phyloP scores from a whole-genome alignment of 306 rosid genomes.

The Datisca glomerata region DNA sequence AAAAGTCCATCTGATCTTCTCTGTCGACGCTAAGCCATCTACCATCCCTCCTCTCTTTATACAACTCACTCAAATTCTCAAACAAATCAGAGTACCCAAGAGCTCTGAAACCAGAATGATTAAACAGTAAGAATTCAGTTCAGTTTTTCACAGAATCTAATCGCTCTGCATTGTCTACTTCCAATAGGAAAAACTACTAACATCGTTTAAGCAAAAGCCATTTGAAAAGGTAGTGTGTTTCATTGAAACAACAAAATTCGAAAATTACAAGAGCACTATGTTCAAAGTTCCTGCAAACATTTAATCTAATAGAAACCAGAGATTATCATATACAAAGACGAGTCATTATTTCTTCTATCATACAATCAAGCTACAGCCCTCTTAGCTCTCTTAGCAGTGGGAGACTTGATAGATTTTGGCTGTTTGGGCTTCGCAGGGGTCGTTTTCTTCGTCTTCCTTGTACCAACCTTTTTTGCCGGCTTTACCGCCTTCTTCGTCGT shows the following conservation, averaged over 20 bases:
- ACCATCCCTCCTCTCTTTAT: too few species aligned
- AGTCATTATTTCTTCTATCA: background rate
- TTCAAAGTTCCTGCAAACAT: background rate
- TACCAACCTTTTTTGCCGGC: slow-evolving; percentile 18
- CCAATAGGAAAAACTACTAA: too few species aligned
- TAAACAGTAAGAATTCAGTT: too few species aligned
- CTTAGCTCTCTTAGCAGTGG: slow-evolving; percentile 44
- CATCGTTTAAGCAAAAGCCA: too few species aligned
- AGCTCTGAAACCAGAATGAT: too few species aligned
- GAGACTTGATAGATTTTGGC: slow-evolving; percentile 54
- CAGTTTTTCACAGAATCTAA: too few species aligned
- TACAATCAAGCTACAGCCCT: slow-evolving; percentile 22
- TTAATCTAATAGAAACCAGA: background rate
- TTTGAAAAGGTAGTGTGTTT: too few species aligned
- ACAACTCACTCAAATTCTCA: too few species aligned
- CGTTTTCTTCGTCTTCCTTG: slow-evolving; percentile 31
- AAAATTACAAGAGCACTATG: background rate
- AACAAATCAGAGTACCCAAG: too few species aligned
- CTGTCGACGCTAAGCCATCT: too few species aligned
- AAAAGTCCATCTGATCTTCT: too few species aligned
- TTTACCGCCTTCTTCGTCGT: slow-evolving; percentile 1
- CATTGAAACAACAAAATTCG: background rate
- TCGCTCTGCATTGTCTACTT: too few species aligned
- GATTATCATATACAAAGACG: background rate
- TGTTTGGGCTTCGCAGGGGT: slow-evolving; percentile 55